Conservation (phyloP, 192 early-diverging fungal genomes). For the Pilaira anomala region DNA sequence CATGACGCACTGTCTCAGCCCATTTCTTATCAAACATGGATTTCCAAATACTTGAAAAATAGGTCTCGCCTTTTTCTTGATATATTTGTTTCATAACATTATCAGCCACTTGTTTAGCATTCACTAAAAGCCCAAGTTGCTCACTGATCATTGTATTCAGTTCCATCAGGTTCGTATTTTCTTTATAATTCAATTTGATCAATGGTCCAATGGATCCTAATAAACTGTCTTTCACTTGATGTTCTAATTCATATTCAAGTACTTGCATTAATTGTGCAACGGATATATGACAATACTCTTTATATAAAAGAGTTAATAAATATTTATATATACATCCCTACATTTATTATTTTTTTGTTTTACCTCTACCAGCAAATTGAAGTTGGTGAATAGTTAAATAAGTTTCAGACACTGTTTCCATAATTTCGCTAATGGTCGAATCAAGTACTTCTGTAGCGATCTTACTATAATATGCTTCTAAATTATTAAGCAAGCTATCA, state of each 20-base stretch:
- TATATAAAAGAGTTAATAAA: background rate
- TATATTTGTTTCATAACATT: background rate
- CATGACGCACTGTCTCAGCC: background rate
- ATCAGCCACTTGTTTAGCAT: background rate
- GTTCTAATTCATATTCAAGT: background rate
- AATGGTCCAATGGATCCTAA: background rate
- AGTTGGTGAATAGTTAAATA: constrained; percentile 8
- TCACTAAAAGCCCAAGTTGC: background rate
- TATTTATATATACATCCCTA: too few species aligned
- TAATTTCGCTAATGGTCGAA: constrained; percentile 4
- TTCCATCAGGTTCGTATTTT: background rate
- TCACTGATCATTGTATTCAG: background rate
- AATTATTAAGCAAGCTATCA: background rate
- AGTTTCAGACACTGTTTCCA: background rate
- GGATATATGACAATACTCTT: background rate
- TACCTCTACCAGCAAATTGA: constrained; percentile 10
- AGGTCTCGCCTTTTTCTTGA: background rate
- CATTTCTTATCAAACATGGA: background rate
- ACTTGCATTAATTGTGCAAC: background rate
- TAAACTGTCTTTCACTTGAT: background rate
- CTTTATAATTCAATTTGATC: background rate
- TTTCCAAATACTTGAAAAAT: background rate
- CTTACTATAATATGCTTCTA: constrained; percentile 9
- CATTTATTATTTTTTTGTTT: background rate
- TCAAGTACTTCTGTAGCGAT: constrained; percentile 20